Evolutionary conservation across 495 filamentous ascomycete genomes (phyloP), one percentile per base, ranked within the genome.

Genomic region (Penicillium lagena): DNA sequence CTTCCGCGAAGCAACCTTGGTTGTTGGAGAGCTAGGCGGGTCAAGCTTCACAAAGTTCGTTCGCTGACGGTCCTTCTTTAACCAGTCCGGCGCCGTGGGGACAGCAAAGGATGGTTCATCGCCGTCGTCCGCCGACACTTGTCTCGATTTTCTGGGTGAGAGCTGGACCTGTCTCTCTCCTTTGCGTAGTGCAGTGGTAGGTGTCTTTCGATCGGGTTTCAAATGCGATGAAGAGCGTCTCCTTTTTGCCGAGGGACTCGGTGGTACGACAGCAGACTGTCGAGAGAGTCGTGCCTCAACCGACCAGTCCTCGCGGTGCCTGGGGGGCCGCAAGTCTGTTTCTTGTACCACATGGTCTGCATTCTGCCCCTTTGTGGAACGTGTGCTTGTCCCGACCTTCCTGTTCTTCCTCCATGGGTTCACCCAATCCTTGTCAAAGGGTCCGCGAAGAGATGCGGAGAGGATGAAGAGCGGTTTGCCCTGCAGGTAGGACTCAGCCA

Each of bases 391-490:
- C 7, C 14, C 9, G 27, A 31, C 17, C 35, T 39, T 54, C 39
- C 70, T 47, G 7, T 61, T 39, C 39, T 68, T 71, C 29, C 51
- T 67, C 84, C 81, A 87, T 0, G 83, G 84, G 50, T 87, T 87
- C 17, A 51, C 47, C 84, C 84, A 88, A 27, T 68, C 73, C 1
- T 69, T 58, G 12, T 79, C 73, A 39, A 87, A 83, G 1, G 84
- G 84, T 0, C 84, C 85, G 14, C 63, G 70, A 12, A 88, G 61
- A 9, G 71, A 68, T 10, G 83, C 79, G 6, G 82, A 85, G 2
- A 81, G 57, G 12, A 90, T 74, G 42, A 77, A 72, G 1, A 83
- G 49, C 2, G 73, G 70, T 29, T 67, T 66, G 1, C 83, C 83
- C 12, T 72, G 57, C 22, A 86, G 66, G 48, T 81, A 88, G 12